Percentiles rank a stretch among this genome's conserved stretches.
phyloP scores from a whole-genome alignment of 352 stramenopile species.

The Phytopythium kandeliae region DNA sequence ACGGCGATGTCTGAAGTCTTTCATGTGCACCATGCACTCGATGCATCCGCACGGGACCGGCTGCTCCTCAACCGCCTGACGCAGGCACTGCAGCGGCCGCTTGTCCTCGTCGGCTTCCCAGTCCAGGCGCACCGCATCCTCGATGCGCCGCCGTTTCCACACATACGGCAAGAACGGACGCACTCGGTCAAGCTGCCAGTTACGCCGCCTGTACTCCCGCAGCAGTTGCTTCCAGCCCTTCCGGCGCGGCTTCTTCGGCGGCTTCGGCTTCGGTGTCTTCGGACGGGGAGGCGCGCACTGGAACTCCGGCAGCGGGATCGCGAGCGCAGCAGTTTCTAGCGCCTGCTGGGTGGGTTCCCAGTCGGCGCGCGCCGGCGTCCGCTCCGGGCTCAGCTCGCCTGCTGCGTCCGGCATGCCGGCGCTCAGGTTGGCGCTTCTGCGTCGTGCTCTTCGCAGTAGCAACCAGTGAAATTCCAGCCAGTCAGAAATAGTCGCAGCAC shows the following conservation, averaged over 20 bases:
- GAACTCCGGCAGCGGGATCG: not conserved
- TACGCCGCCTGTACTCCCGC: not conserved
- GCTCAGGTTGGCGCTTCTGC: no score
- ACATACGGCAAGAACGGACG: not conserved
- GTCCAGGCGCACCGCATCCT: not conserved
- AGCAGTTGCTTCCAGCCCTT: no score
- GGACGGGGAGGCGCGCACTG: not conserved
- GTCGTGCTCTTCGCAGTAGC: no score
- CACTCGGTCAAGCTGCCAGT: not conserved
- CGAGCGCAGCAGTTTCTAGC: not conserved
- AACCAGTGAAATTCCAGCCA: slow-evolving; percentile 3
- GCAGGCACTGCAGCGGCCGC: slow-evolving; percentile 1
- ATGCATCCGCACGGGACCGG: not conserved
- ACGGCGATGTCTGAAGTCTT: slow-evolving; percentile 6
- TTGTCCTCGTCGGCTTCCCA: slow-evolving; percentile 1
- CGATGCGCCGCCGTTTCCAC: no score
- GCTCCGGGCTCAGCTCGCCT: no score
- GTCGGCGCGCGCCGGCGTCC: not conserved
- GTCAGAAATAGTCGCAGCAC: not conserved
- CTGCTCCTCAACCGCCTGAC: slow-evolving; percentile 7
- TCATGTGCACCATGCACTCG: slow-evolving; percentile 7
- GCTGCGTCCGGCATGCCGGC: no score
- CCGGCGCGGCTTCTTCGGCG: not conserved
- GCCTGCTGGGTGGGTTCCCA: not conserved
- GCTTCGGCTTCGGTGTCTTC: not conserved